Base-by-base conservation (phyloP, 306 rosid genomes). In the Pterocarpus santalinus region DNA sequence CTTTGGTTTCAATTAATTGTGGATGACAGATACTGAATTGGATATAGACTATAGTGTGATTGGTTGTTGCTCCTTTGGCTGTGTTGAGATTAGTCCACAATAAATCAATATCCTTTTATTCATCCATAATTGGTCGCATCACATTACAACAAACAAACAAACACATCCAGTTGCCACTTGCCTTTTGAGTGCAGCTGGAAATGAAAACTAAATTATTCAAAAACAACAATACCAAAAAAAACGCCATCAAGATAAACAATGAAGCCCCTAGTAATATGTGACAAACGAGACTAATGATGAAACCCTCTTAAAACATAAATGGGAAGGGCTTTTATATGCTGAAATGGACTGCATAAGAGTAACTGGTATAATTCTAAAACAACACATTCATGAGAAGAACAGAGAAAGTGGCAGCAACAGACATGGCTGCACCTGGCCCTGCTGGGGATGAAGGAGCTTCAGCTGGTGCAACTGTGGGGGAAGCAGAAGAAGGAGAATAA, bases 311-410 rank as follows among this genome's bases (percentile, higher is more conserved):
- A 49, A n/a, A 56, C 33, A 7, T 9, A 28, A 58, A 7, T 28
- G 4, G 33, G 35, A 58, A 58, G 64, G 33, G 36, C 5, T 28
- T 28, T 56, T 4, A 15, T 52, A 52, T 22, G 35, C 35, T 58
- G 22, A 58, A 58, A 58, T 16, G 17, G 15, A 33, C 16, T n/a
- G 14, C n/a, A 10, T 49, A 49, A 49, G 7, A 30, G n/a, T 33
- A 34, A 34, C 17, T 63, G 68, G 3, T 36, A 14, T n/a, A 5
- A 35, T 36, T 65, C 69, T 65, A 51, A 12, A 76, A 47, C 51
- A 63, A 76, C 11, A 76, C n/a, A 64, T 33, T 76, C 22, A 64
- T 47, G 63, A 76, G 14, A 64, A 76, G 72, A 60, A n/a, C 8
- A 34, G 17, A 8, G 80, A 76, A 1, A 63, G 38, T 49, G 14